Evolutionary conservation across 129 eudicot species (phyloP), one percentile per base, ranked within the genome.

Genomic region (Escallonia rubra): DNA sequence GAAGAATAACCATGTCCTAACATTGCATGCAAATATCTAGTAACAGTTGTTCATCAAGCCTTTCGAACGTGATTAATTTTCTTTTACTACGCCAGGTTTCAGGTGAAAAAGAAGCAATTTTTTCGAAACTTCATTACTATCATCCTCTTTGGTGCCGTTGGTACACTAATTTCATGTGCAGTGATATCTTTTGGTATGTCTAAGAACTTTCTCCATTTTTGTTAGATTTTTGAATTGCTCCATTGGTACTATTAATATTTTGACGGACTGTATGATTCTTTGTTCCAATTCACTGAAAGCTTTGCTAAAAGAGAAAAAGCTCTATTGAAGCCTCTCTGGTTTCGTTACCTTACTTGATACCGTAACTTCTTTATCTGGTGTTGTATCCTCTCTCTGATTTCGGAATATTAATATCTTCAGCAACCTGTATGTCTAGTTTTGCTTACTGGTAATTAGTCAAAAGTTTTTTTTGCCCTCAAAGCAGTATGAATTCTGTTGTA

Each of bases 51-150:
- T 69, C 52, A 65, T 7, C 47, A 11, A 48, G 61, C 67, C 48
- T 65, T 47, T 4, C 48, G 43, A 55, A 39, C 59, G 42, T 67
- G 61, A 43, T 57, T 52, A 7, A 56, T 69, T 50, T 3, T 41
- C 44, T 69, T 8, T 69, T 45, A 6, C 43, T 44, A 8, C 54
- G 9, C 72, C 97, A 91, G 98, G 78, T 91, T 91, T 69, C 98
- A 91, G 86, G 98, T 91, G 46, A 91, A 91, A 71, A 91, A 87
- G 93, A 91, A 91, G 74, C 96, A 87, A 45, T 91, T 91, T 72
- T 91, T 91, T 39, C 88, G 96, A 51, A 91, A 89, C 66, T 92
- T 89, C 73, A 80, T 78, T 76, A 92, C 96, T 57, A 89, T 92
- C 44, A 78, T 80, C 81, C 63, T 92, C 76, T 92, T 92, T 72